These are phyloP conservation scores for Hysterangium stoloniferum DNA, from an alignment of 768 basidiomycete species.

Conservation along the genomic window DNA sequence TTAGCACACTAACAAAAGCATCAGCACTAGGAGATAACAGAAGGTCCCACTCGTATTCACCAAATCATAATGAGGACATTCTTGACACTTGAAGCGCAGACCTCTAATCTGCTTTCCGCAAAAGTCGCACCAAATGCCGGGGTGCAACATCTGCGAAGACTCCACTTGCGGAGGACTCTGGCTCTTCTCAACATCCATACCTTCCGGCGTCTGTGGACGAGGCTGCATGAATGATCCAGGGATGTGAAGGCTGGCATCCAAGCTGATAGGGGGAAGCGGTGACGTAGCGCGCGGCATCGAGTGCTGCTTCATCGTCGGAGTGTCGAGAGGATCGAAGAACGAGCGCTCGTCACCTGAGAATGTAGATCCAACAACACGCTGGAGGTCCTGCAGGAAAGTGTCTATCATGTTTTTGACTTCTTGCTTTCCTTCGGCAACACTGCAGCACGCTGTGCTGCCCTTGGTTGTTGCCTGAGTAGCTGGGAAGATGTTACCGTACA, in stretches of 20 bases:
- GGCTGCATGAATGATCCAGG: conserved; percentile 12
- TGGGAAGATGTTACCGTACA: too few relatives aligned
- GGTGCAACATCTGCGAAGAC: conserved; percentile 12
- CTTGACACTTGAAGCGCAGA: conserved; percentile 22
- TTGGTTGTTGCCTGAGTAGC: conserved; percentile 14
- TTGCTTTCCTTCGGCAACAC: conserved; percentile 36
- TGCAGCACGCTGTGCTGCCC: conserved; percentile 31
- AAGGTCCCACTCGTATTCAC: background rate
- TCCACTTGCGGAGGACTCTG: conserved; percentile 5
- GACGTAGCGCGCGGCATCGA: conserved; percentile 1
- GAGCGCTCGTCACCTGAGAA: conserved; percentile 26
- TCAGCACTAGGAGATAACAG: background rate
- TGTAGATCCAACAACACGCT: conserved; percentile 33
- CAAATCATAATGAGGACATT: conserved; percentile 20
- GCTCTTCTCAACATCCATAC: conserved; percentile 6
- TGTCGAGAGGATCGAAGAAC: conserved; percentile 3
- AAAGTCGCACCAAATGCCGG: conserved; percentile 21
- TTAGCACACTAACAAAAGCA: conserved; percentile 10
- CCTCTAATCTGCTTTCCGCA: conserved; percentile 21
- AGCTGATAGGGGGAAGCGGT: background rate
- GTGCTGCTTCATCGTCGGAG: background rate
- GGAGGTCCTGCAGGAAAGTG: conserved; percentile 49
- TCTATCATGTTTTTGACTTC: conserved; percentile 41
- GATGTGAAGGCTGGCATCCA: conserved; percentile 12
- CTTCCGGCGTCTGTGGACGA: conserved; percentile 5